These are phyloP conservation scores for Penicillium sp. DNA, from an alignment of 2,329 filamentous ascomycete genomes.

Conservation along the genomic window DNA sequence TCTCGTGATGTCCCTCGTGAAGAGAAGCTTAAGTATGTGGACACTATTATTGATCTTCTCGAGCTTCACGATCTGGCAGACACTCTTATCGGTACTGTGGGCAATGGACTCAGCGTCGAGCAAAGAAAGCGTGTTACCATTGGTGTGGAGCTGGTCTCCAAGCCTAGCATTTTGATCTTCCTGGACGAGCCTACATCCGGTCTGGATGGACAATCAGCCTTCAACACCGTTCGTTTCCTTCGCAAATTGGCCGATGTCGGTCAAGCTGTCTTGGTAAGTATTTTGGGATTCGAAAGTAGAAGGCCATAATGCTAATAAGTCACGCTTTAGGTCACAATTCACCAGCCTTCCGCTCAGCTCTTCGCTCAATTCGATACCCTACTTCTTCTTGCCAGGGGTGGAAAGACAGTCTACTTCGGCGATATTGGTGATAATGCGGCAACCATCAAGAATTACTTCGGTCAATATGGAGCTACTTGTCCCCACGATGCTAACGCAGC, in stretches of 20 bases:
- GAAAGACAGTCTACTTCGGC: constrained; percentile 68
- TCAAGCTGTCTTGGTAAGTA: constrained; percentile 56
- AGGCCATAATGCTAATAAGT: background rate
- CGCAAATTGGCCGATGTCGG: constrained; percentile 62
- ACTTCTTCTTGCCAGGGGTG: constrained; percentile 61
- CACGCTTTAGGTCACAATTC: constrained; percentile 57
- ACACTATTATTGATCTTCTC: constrained; percentile 61
- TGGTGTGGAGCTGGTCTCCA: constrained; percentile 66
- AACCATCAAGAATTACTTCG: constrained; percentile 64
- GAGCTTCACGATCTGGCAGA: constrained; percentile 63
- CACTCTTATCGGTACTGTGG: constrained; percentile 52
- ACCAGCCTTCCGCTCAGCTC: constrained; percentile 64
- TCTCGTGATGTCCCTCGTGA: constrained; percentile 48
- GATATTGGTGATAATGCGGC: constrained; percentile 61
- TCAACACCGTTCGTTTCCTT: constrained; percentile 62
- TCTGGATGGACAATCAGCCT: constrained; percentile 64
- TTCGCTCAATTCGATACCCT: constrained; percentile 69
- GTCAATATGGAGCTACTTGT: constrained; percentile 56
- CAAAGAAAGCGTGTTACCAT: constrained; percentile 68
- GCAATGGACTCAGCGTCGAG: constrained; percentile 56
- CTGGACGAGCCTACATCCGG: constrained; percentile 68
- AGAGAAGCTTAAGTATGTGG: constrained; percentile 63
- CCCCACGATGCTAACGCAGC: constrained; percentile 7
- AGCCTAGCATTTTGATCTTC: constrained; percentile 65
- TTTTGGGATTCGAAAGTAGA: background rate